Conservation (phyloP, 2,329 filamentous ascomycete genomes). For the Colletotrichum lupini region DNA sequence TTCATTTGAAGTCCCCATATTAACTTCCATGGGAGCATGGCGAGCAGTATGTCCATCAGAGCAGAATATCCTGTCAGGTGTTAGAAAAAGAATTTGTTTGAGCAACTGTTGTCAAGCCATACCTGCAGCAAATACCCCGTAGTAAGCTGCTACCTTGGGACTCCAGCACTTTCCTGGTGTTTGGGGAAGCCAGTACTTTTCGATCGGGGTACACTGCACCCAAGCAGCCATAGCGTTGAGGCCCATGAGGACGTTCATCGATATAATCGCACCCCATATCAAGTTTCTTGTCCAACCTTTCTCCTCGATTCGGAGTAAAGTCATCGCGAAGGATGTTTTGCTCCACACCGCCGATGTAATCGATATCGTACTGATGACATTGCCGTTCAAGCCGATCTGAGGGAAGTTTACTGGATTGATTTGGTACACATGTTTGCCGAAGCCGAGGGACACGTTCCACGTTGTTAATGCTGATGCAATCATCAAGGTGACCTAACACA, state of each 20-base stretch:
- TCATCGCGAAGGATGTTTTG: constrained; percentile 53
- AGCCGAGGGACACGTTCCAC: constrained; percentile 29
- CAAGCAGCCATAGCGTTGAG: constrained; percentile 37
- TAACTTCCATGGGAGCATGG: constrained; percentile 29
- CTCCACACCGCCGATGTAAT: constrained; percentile 49
- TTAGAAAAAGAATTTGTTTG: background rate
- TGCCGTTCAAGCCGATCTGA: constrained; percentile 37
- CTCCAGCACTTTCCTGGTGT: constrained; percentile 31
- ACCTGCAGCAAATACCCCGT: constrained; percentile 36
- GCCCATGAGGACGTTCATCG: constrained; percentile 43
- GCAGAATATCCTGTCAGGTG: constrained; percentile 14
- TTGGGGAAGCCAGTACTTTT: constrained; percentile 19
- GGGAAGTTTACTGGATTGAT: constrained; percentile 29
- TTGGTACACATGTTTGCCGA: constrained; percentile 36
- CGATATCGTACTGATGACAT: constrained; percentile 43
- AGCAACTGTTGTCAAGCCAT: background rate
- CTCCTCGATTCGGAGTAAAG: constrained; percentile 45
- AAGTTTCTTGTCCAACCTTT: constrained; percentile 41
- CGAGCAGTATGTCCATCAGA: constrained; percentile 30
- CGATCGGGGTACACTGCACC: constrained; percentile 34
- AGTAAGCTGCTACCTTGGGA: constrained; percentile 26
- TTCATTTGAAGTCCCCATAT: constrained; percentile 36
- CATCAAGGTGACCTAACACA: constrained; percentile 17
- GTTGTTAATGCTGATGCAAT: constrained; percentile 4
- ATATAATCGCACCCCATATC: constrained; percentile 46